phyloP scores from a whole-genome alignment of 345 rosid genomes.

The Eucalyptus erythrocorys region DNA sequence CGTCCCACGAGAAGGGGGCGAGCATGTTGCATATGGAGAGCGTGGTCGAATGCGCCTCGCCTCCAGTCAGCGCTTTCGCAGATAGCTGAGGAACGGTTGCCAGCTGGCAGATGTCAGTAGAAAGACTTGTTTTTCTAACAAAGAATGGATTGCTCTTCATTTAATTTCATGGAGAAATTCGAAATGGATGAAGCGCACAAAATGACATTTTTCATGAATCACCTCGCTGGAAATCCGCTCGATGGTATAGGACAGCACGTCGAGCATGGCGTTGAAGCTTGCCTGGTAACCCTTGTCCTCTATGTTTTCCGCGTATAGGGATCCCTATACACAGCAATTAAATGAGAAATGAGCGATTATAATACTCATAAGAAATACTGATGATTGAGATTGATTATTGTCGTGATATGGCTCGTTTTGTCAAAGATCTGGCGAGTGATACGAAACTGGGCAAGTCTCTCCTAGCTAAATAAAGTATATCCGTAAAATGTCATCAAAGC shows the following conservation, averaged over 20 bases:
- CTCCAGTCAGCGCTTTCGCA: constrained; percentile 45
- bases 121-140: not conserved
- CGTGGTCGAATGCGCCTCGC: constrained; percentile 45
- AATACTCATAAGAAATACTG: not conserved
- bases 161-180: not conserved
- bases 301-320: not conserved
- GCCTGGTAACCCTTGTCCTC: constrained; percentile 26
- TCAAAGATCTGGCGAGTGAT: not conserved
- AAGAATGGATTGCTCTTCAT: not conserved
- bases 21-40: constrained; percentile 40
- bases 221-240: constrained; percentile 69
- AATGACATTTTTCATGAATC: not conserved
- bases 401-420: not conserved
- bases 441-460: not conserved
- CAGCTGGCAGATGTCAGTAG: not conserved
- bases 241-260: constrained; percentile 36
- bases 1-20: constrained; percentile 59
- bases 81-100: constrained; percentile 25
- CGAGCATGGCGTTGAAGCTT: constrained; percentile 9
- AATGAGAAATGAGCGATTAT: not conserved
- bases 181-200: not conserved
- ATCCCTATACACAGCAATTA: not conserved
- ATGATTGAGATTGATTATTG: not conserved
- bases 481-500: not conserved
- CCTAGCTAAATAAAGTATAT: not conserved